Base-by-base conservation (phyloP, 257 asterid genomes). In the Craterostigma plantagineum region DNA sequence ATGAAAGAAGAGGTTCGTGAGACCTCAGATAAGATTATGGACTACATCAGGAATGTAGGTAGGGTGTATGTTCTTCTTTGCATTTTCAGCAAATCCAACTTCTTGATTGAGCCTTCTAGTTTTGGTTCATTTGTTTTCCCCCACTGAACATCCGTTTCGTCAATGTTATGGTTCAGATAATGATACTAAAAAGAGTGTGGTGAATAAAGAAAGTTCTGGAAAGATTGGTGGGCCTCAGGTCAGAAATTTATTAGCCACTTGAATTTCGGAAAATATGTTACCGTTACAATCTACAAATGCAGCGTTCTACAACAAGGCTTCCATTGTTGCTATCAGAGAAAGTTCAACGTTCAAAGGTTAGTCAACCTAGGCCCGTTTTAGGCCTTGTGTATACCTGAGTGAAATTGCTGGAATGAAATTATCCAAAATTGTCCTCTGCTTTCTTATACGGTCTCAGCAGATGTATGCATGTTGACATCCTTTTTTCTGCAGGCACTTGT, bases 291-390 rank as follows among this genome's bases (percentile, higher is more conserved):
- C 34, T 55, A 34, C 61, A 43, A 58, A 43, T 72, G 67, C 71
- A 77, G 94, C 73, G 57, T 13, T 71, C 92, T 48, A 62, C 79
- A 53, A 63, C 94, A 45, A 75, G 77, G 66, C 14, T 81, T 71
- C 92, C 94, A 46, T 69, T 85, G 70, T 57, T 85, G 50, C 77
- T 81, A 33, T 56, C 86, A 2, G 94, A 81, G 53, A 86, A 84
- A 67, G 90, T 80, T 50, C 90, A 74, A 47, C 81, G 82, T 50
- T 56, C 81, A 55, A 86, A 86, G 91, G 92, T 81, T 60, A 71
- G 59, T 51, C 33, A 51, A 14, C 49, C 49, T 16, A 36, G 63
- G 45, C 51, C 43, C 33, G 48, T 23, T 23, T 23, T 23, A 23
- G 30, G 30, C 30, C 30, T 23, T 23, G 30, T 23, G 6, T 6